Evolutionary conservation across 305 asterid species (phyloP).

Genomic region (Galium porrigens): DNA sequence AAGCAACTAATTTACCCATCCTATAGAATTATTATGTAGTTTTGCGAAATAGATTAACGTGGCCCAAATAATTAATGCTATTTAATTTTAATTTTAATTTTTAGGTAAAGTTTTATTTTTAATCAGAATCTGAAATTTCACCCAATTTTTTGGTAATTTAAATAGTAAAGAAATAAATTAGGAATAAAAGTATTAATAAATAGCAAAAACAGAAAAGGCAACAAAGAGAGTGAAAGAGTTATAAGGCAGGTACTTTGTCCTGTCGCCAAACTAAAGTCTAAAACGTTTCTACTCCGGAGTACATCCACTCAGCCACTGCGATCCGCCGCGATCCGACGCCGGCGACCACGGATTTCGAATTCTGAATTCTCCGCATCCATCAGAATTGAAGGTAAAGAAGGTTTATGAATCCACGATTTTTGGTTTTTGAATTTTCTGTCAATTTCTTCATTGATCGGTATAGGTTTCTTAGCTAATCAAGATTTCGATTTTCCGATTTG

Average conservation of each 20-base stretch:
- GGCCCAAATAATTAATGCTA: no score
- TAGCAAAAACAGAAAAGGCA: not conserved
- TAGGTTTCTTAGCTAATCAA: not conserved
- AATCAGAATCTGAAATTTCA: no score
- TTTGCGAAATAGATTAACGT: not conserved
- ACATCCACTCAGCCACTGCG: not conserved
- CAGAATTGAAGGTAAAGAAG: not conserved
- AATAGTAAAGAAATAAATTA: no score
- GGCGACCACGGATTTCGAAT: not conserved
- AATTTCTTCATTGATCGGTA: not conserved
- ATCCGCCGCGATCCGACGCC: not conserved
- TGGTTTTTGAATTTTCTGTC: not conserved
- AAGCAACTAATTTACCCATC: no score
- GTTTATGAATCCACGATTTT: not conserved
- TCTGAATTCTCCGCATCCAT: not conserved
- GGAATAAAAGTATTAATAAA: no score
- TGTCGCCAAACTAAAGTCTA: not conserved
- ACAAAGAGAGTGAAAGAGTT: not conserved
- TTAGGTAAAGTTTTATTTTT: no score
- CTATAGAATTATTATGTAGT: not conserved
- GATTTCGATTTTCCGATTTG: not conserved
- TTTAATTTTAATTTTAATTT: no score
- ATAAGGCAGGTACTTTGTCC: not conserved
- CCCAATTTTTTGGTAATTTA: no score
- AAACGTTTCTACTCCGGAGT: not conserved